phyloP scores from a whole-genome alignment of 345 rosid species.

The Gynandropsis gynandra region DNA sequence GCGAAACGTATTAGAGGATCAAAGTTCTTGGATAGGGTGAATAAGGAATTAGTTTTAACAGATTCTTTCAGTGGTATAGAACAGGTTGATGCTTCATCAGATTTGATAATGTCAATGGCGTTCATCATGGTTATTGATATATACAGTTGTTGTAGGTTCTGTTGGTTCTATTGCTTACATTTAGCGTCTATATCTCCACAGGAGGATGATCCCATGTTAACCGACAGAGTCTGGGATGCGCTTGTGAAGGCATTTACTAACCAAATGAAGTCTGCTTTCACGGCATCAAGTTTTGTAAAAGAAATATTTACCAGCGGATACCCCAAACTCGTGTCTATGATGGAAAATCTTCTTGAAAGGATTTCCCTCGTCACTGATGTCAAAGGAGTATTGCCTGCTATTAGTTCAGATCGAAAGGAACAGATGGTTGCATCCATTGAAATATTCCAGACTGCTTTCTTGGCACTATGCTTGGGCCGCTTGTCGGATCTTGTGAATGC shows the following conservation, averaged over 20 bases:
- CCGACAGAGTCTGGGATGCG: conserved; percentile 96
- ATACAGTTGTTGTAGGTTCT: neutral
- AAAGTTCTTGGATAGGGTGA: too few species aligned
- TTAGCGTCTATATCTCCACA: conserved; percentile 26
- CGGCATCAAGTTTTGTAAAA: conserved; percentile 96
- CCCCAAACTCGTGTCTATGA: conserved; percentile 79
- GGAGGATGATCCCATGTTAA: conserved; percentile 81
- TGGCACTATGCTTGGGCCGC: conserved; percentile 67
- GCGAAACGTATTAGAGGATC: too few species aligned
- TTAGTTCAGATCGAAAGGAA: conserved; percentile 64
- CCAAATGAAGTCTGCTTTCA: conserved; percentile 94
- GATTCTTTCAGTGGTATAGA: too few species aligned
- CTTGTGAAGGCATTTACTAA: conserved; percentile 79
- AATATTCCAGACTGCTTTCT: conserved; percentile 85
- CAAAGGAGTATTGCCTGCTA: conserved; percentile 85
- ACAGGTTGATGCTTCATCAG: neutral
- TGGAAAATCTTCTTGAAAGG: conserved; percentile 83
- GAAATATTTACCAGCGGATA: conserved; percentile 87
- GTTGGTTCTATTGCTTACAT: conserved; percentile 22
- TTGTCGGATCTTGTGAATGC: conserved; percentile 86
- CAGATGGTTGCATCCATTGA: conserved; percentile 75
- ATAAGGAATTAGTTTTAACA: too few species aligned
- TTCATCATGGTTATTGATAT: neutral
- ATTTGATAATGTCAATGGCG: conserved; percentile 13
- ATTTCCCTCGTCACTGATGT: conserved; percentile 74